Evolutionary conservation across 2,329 filamentous ascomycete species (phyloP).

Genomic region (Epichloe glyceriae): DNA sequence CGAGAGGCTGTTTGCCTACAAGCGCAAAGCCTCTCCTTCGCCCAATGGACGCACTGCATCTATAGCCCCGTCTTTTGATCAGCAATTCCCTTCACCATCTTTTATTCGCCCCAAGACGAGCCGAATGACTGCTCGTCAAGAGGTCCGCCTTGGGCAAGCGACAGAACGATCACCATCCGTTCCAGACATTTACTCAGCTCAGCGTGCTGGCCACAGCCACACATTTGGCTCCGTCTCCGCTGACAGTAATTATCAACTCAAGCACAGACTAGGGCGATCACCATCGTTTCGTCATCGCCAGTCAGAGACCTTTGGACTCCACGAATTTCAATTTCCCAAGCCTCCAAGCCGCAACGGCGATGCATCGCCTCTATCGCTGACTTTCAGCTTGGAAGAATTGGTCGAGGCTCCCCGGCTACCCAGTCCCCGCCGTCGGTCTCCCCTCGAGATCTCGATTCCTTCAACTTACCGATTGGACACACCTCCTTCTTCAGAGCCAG

Average conservation of each 20-base stretch:
- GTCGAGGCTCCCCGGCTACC: constrained; percentile 13
- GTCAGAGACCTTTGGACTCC: constrained; percentile 15
- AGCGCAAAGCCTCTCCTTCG: constrained; percentile 22
- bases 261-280: constrained; percentile 8
- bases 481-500: constrained; percentile 19
- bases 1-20: constrained; percentile 39
- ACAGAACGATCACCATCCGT: constrained; percentile 17
- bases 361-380: constrained; percentile 12
- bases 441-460: constrained; percentile 10
- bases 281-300: constrained; percentile 14
- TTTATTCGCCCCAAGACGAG: constrained; percentile 42
- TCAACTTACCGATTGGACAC: constrained; percentile 16
- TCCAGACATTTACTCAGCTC: constrained; percentile 8
- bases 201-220: constrained; percentile 4
- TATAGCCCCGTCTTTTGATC: constrained; percentile 14
- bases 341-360: constrained; percentile 18
- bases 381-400: constrained; percentile 9
- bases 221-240: constrained; percentile 6
- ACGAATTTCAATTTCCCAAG: constrained; percentile 25
- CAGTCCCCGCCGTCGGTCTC: constrained; percentile 15
- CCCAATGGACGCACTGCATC: constrained; percentile 13
- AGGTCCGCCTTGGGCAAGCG: constrained; percentile 21
- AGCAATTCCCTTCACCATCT: constrained; percentile 36
- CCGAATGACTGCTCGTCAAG: constrained; percentile 45
- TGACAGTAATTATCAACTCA: constrained; percentile 4